Conservation (phyloP, 1,139 yeast species). For the Sugiyamaella japonica region DNA sequence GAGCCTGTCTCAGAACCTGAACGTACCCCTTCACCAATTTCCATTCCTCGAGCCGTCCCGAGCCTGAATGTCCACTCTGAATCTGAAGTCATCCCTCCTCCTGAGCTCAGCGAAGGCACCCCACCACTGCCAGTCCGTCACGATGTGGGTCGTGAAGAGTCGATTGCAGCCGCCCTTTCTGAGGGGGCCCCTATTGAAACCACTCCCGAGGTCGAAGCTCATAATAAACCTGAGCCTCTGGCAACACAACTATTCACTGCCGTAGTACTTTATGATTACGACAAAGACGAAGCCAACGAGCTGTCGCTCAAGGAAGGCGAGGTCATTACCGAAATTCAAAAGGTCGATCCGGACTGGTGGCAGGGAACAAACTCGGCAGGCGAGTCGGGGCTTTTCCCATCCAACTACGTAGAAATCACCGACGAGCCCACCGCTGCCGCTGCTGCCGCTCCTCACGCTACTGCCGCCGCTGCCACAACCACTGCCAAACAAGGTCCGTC, state of each 20-base stretch:
- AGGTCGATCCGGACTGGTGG: slow-evolving; percentile 85
- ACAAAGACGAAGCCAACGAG: slow-evolving; percentile 75
- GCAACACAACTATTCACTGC: slow-evolving; percentile 44
- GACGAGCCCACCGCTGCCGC: slow-evolving; percentile 36
- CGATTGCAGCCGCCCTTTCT: slow-evolving; percentile 23
- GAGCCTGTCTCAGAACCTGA: slow-evolving; percentile 14
- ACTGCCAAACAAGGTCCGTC: slow-evolving; percentile 41
- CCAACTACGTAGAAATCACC: slow-evolving; percentile 60
- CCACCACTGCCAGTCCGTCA: slow-evolving; percentile 19
- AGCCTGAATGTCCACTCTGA: slow-evolving; percentile 21
- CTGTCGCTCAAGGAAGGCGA: slow-evolving; percentile 68
- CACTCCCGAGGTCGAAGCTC: slow-evolving; percentile 8
- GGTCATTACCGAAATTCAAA: slow-evolving; percentile 59
- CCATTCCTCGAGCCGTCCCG: slow-evolving; percentile 21
- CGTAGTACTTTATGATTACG: slow-evolving; percentile 60
- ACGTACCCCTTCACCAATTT: slow-evolving; percentile 9
- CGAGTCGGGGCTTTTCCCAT: slow-evolving; percentile 74
- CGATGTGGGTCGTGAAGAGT: slow-evolving; percentile 20
- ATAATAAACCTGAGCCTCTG: slow-evolving; percentile 27
- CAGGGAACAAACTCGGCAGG: slow-evolving; percentile 61
- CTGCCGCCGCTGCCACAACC: slow-evolving; percentile 35
- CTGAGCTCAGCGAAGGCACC: slow-evolving; percentile 21
- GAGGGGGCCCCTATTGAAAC: slow-evolving; percentile 23
- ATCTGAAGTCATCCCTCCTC: slow-evolving; percentile 22
- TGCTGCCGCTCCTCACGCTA: slow-evolving; percentile 30